Conservation (phyloP, 2,329 filamentous ascomycete genomes). For the Dactylellina haptotyla region DNA sequence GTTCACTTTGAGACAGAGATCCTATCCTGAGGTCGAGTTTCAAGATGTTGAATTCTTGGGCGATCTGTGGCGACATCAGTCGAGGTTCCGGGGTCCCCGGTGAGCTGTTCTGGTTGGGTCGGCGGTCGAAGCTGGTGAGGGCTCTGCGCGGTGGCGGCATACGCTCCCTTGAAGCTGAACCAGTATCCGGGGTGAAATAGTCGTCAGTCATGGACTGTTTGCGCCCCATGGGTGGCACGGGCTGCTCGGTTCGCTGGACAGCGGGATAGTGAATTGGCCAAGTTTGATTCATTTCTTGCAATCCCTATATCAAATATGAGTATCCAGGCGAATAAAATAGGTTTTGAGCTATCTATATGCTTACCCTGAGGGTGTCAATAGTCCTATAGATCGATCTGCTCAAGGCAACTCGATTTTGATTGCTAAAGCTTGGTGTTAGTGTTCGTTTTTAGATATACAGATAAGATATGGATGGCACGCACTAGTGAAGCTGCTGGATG, state of each 20-base stretch:
- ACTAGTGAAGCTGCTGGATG: slow-evolving; percentile 90
- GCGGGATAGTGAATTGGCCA: slow-evolving; percentile 98
- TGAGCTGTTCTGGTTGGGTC: slow-evolving; percentile 59
- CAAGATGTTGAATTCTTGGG: slow-evolving; percentile 92
- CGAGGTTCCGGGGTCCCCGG: slow-evolving; percentile 73
- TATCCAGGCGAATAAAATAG: neutral
- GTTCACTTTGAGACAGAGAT: slow-evolving; percentile 82
- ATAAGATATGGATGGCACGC: slow-evolving; percentile 55
- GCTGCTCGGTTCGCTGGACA: slow-evolving; percentile 71
- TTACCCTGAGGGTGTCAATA: slow-evolving; percentile 77
- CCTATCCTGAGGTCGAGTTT: slow-evolving; percentile 95
- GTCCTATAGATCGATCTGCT: slow-evolving; percentile 86
- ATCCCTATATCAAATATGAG: slow-evolving; percentile 61
- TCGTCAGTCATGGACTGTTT: slow-evolving; percentile 71
- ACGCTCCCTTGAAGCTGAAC: slow-evolving; percentile 61
- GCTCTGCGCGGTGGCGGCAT: slow-evolving; percentile 71
- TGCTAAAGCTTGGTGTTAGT: slow-evolving; percentile 63
- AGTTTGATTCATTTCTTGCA: slow-evolving; percentile 87
- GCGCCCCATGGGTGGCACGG: slow-evolving; percentile 61
- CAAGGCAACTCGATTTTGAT: slow-evolving; percentile 87
- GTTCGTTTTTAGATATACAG: neutral
- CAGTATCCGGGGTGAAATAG: slow-evolving; percentile 61
- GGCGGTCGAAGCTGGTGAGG: slow-evolving; percentile 72
- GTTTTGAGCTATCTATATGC: neutral
- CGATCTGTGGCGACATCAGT: slow-evolving; percentile 88